Base-by-base conservation (phyloP, 177 flowering plant species). In the Tripterygium wilfordii region DNA sequence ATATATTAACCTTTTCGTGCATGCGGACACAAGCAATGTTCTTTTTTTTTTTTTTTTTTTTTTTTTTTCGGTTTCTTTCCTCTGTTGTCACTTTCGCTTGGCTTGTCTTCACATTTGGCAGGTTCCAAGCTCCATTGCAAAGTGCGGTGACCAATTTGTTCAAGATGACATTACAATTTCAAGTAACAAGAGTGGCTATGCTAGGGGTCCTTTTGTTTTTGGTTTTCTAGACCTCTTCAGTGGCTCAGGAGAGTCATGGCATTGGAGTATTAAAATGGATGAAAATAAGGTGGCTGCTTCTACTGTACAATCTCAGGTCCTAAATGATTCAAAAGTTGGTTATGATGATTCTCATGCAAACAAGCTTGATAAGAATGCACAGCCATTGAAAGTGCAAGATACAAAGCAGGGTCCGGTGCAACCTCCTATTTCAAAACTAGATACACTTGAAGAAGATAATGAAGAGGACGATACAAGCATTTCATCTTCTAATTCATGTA, bases 151-250 rank as follows among this genome's bases (percentile, higher is more conserved):
- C 32, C 67, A 69, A 30, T 41, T 56, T 49, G 51, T 66, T 43
- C 67, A 51, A 28, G 57, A 49, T 39, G 73, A 72, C 28, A 54
- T 30, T 53, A 42, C 55, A 37, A 37, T 48, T 48, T 55, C 70
- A 57, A 46, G 45, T 36, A 66, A 57, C 40, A 70, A 48, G 45
- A 52, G 44, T 46, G 36, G 30, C 51, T 60, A 68, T 64, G 51
- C 62, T 15, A 48, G 63, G 29, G 92, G 81, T 48, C 77, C 90
- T 57, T 80, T 74, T 58, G 79, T 85, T 29, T 83, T 66, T 78
- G 96, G 86, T 42, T 77, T 82, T 47, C 48, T 80, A 36, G 97
- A 94, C 72, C 94, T 94, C 43, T 89, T 89, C 56, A 64, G 79
- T 64, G 88, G 76, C 37, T 70, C 65, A 43, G 88, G 75, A 42